These are phyloP conservation scores for Penicillium rolfsii DNA, from an alignment of 2,329 filamentous ascomycete species.

Conservation along the genomic window DNA sequence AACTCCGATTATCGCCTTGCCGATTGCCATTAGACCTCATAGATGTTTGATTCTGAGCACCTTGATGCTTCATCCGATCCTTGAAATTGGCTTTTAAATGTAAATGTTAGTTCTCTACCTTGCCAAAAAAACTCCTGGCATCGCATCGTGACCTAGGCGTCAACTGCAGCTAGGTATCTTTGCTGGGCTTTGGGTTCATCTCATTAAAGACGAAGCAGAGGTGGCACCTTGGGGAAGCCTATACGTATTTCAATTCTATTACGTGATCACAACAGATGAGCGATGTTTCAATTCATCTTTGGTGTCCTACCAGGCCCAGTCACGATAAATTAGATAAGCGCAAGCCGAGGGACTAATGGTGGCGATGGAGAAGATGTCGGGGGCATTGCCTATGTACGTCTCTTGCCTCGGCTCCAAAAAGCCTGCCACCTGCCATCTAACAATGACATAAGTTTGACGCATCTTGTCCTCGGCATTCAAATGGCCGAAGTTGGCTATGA, in stretches of 20 bases:
- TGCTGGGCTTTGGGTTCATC: constrained; percentile 39
- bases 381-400: constrained; percentile 48
- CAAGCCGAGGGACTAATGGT: constrained; percentile 43
- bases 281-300: constrained; percentile 59
- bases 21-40: no score
- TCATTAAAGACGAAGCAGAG: constrained; percentile 43
- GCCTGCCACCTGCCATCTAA: constrained; percentile 8
- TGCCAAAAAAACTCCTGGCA: no score
- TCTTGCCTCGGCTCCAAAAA: not conserved
- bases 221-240: constrained; percentile 48
- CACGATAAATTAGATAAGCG: no score
- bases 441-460: constrained; percentile 49
- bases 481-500: constrained; percentile 67
- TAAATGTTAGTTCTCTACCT: no score
- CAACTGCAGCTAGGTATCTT: constrained; percentile 37
- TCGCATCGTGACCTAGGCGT: no score
- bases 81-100: no score
- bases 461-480: constrained; percentile 66
- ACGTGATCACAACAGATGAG: no score
- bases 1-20: no score
- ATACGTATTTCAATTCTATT: constrained; percentile 36
- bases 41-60: no score
- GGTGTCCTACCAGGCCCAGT: no score
- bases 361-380: constrained; percentile 38
- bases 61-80: no score